phyloP scores from a whole-genome alignment of 345 rosid genomes.

The Crucihimalaya himalaica region DNA sequence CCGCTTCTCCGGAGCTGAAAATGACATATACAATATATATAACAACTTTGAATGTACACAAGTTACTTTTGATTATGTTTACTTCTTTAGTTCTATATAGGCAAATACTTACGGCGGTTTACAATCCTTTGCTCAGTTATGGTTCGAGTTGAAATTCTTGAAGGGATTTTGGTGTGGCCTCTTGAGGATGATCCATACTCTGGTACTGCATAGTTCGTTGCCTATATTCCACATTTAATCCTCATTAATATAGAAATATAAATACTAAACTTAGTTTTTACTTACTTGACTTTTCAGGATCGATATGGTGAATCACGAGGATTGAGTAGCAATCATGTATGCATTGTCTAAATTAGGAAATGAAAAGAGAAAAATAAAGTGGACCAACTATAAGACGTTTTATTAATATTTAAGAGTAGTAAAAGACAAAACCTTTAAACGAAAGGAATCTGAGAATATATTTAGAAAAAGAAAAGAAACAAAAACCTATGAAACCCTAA shows the following conservation, averaged over 20 bases:
- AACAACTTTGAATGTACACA: not conserved
- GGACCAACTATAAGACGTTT: constrained; percentile 17
- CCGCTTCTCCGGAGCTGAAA: constrained; percentile 96
- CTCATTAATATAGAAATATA: not conserved
- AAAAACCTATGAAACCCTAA: constrained; percentile 50
- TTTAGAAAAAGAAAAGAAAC: constrained; percentile 32
- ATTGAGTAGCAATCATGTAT: constrained; percentile 26
- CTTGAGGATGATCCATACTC: constrained; percentile 74
- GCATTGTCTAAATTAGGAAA: constrained; percentile 26
- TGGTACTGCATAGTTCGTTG: constrained; percentile 43
- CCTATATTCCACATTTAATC: constrained; percentile 36
- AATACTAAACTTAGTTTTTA: not conserved
- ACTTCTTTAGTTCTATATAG: not conserved
- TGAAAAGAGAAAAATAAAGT: constrained; percentile 22
- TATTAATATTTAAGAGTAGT: constrained; percentile 28
- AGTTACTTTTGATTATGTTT: not conserved
- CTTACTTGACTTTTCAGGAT: not conserved
- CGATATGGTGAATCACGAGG: constrained; percentile 20
- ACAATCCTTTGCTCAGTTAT: constrained; percentile 53
- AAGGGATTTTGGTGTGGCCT: constrained; percentile 53
- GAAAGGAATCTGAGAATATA: constrained; percentile 41
- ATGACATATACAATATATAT: too few relatives aligned
- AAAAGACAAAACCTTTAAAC: constrained; percentile 45
- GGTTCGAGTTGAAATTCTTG: constrained; percentile 44
- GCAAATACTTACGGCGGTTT: constrained; percentile 69